Conservation (phyloP, 2,329 filamentous ascomycete species). For the Dactylellina leptospora region DNA sequence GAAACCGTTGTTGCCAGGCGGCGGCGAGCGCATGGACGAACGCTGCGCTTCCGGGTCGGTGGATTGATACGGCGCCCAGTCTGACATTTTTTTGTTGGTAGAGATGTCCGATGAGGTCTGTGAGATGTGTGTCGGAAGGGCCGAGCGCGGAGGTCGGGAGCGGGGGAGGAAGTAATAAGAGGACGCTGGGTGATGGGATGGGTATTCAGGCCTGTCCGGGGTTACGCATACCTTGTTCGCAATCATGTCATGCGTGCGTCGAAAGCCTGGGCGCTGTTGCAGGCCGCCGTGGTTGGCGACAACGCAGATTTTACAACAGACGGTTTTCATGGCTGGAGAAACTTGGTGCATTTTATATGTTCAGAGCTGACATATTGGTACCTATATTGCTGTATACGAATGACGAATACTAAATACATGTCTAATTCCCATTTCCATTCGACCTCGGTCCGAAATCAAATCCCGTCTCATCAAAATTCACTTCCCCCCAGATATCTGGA, state of each 20-base stretch:
- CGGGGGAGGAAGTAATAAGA: slow-evolving; percentile 11
- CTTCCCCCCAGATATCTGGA: no score
- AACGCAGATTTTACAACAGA: slow-evolving; percentile 32
- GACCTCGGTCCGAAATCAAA: background rate
- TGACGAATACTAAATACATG: no score
- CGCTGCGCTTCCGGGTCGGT: slow-evolving; percentile 84
- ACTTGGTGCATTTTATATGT: no score
- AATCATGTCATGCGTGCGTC: slow-evolving; percentile 50
- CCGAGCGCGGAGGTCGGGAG: slow-evolving; percentile 28
- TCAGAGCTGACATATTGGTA: no score
- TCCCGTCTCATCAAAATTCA: background rate
- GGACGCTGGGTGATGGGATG: slow-evolving; percentile 10
- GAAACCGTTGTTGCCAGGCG: slow-evolving; percentile 45
- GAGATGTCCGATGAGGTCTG: background rate
- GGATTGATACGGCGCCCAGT: slow-evolving; percentile 98
- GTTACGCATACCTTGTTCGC: slow-evolving; percentile 36
- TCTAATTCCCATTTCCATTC: background rate
- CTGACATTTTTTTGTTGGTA: slow-evolving; percentile 61
- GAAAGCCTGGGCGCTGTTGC: slow-evolving; percentile 1
- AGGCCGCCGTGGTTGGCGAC: background rate
- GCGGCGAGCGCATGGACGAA: slow-evolving; percentile 51
- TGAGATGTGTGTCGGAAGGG: background rate
- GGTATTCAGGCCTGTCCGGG: slow-evolving; percentile 29
- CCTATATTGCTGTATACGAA: no score
- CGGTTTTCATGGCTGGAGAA: no score